These are phyloP conservation scores for Parasitella parasitica DNA, from an alignment of 371 early-diverging fungal species.

Conservation along the genomic window DNA sequence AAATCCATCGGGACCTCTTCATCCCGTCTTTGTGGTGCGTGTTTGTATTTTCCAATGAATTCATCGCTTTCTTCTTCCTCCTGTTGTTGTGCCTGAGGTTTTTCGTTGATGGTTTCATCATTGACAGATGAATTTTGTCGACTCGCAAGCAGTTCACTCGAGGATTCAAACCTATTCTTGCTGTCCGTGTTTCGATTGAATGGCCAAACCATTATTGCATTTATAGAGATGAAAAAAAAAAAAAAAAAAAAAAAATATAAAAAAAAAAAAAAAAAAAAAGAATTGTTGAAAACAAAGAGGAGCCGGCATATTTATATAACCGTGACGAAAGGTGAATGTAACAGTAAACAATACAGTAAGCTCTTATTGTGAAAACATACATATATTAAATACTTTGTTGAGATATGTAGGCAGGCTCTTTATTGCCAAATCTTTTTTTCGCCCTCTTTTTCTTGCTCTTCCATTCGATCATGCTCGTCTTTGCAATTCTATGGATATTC, in stretches of 20 bases:
- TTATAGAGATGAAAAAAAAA: not conserved
- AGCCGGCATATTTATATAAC: not conserved
- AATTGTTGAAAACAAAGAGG: not conserved
- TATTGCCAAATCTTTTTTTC: no score
- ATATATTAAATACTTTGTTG: not conserved
- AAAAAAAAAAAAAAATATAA: constrained; percentile 4
- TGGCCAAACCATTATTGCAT: constrained; percentile 6
- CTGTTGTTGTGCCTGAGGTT: not conserved
- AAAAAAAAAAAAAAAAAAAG: constrained; percentile 1
- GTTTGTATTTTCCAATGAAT: constrained; percentile 4
- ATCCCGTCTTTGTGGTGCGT: constrained; percentile 11
- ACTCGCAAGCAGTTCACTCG: not conserved
- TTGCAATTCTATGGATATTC: not conserved
- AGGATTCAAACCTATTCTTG: not conserved
- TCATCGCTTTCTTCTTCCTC: constrained; percentile 5
- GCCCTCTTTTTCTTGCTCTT: not conserved
- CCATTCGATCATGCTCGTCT: not conserved
- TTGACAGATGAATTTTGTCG: not conserved
- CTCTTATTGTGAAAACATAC: not conserved
- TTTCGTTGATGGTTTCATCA: not conserved
- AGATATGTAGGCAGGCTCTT: no score
- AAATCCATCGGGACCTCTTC: constrained; percentile 32
- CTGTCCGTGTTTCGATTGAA: not conserved
- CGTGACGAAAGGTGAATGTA: not conserved
- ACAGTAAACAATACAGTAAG: not conserved